Conservation (phyloP, 768 basidiomycete genomes). For the Crepidotus variabilis region DNA sequence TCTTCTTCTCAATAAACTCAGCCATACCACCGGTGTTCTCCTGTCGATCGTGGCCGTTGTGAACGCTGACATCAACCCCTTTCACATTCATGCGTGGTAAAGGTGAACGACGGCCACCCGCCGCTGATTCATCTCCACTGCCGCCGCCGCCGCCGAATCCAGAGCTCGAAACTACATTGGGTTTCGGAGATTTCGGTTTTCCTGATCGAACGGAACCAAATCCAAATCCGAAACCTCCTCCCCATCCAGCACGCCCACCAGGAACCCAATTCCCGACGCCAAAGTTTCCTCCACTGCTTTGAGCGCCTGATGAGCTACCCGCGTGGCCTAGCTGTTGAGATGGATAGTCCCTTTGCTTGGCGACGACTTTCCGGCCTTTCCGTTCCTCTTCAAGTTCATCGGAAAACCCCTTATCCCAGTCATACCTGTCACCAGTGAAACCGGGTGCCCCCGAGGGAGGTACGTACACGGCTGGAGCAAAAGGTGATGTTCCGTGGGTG, state of each 20-base stretch:
- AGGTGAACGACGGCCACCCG: background rate
- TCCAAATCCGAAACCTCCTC: conserved; percentile 14
- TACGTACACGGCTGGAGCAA: conserved; percentile 37
- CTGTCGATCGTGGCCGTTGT: conserved; percentile 1
- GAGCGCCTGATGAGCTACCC: conserved; percentile 1
- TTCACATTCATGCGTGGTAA: background rate
- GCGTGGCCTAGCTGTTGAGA: background rate
- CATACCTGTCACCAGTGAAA: conserved; percentile 57
- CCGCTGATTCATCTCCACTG: background rate
- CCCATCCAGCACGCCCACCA: conserved; percentile 11
- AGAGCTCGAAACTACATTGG: background rate
- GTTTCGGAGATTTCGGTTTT: background rate
- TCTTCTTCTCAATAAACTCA: conserved; percentile 48
- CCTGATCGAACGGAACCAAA: conserved; percentile 10
- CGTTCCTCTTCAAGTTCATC: conserved; percentile 41
- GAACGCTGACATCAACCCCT: background rate
- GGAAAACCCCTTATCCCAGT: conserved; percentile 69
- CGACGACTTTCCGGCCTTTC: conserved; percentile 5
- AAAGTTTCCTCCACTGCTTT: conserved; percentile 6
- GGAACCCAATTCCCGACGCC: conserved; percentile 13
- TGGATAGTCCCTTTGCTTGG: background rate
- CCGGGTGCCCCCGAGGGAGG: conserved; percentile 72
- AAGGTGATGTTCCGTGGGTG: conserved; percentile 30
- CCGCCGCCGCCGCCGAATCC: background rate
- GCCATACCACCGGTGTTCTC: conserved; percentile 25